phyloP scores from a whole-genome alignment of 371 early-diverging fungal species.

The Mortierella sp. region DNA sequence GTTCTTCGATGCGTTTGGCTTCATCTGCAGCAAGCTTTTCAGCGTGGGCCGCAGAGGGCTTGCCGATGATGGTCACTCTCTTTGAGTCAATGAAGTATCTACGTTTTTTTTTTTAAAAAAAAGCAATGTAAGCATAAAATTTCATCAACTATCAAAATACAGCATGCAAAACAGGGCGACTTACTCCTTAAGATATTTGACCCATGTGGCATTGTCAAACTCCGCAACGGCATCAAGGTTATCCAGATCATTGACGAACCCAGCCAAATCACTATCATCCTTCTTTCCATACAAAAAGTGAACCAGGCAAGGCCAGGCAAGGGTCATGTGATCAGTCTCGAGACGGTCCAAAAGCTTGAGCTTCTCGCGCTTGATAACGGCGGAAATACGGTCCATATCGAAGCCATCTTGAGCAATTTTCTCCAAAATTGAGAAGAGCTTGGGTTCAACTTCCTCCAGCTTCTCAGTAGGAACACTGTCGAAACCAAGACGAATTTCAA shows the following conservation, averaged over 20 bases:
- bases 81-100: conserved; percentile 70
- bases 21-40: conserved; percentile 69
- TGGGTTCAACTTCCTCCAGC: conserved; percentile 63
- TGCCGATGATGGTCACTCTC: conserved; percentile 68
- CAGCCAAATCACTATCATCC: conserved; percentile 66
- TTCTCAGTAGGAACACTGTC: conserved; percentile 76
- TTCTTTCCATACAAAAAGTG: conserved; percentile 73
- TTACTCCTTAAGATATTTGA: conserved; percentile 66
- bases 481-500: conserved; percentile 64
- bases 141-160: not conserved
- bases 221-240: conserved; percentile 62
- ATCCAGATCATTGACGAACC: conserved; percentile 63
- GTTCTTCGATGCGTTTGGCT: conserved; percentile 67
- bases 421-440: conserved; percentile 63
- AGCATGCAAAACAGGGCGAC: conserved; percentile 3
- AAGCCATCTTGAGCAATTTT: conserved; percentile 67
- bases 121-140: too few species aligned
- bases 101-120: not conserved
- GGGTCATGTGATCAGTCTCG: conserved; percentile 50
- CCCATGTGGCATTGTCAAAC: conserved; percentile 67
- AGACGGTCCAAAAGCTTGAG: conserved; percentile 61
- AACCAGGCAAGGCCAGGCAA: conserved; percentile 52
- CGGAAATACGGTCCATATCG: conserved; percentile 75
- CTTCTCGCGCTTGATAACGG: conserved; percentile 71
- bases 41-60: conserved; percentile 74